A percentile compares a stretch with the other conserved stretches of the same genome.
These are phyloP conservation scores for Flaveria bidentis DNA, from an alignment of 129 eudicot species.

Conservation along the genomic window DNA sequence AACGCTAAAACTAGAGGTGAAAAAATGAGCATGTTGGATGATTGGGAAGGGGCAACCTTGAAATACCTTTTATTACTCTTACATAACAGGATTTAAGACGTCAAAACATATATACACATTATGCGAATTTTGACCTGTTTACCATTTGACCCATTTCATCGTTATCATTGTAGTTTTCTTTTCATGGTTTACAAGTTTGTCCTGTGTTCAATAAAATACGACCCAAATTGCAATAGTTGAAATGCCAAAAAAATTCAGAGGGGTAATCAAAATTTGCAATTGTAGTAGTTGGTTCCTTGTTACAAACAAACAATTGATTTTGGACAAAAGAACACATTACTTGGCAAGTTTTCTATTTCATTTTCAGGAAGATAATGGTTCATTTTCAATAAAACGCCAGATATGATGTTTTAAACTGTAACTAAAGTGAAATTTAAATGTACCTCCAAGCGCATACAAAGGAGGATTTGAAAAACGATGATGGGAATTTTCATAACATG, in stretches of 20 bases:
- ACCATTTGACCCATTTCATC: neutral
- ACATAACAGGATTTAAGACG: neutral
- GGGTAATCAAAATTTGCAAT: neutral
- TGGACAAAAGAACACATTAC: neutral
- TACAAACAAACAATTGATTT: neutral
- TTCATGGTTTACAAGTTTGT: neutral
- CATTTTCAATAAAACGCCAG: neutral
- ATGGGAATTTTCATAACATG: conserved; percentile 77
- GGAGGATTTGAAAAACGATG: conserved; percentile 69
- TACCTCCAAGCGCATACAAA: conserved; percentile 84
- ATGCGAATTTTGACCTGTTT: neutral
- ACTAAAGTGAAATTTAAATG: neutral
- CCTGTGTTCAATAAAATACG: neutral
- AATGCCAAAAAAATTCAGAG: neutral
- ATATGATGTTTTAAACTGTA: neutral
- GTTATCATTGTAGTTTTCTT: neutral
- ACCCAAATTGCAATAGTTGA: neutral
- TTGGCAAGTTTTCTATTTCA: neutral
- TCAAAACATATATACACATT: neutral
- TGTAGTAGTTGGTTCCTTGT: neutral
- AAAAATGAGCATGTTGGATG: neutral
- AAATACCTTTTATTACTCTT: neutral
- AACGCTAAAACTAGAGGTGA: neutral
- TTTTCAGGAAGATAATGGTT: conserved; percentile 5
- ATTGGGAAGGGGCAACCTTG: neutral